These are phyloP conservation scores for Umbellularia californica DNA, from an alignment of 164 flowering plant species.

Conservation along the genomic window DNA sequence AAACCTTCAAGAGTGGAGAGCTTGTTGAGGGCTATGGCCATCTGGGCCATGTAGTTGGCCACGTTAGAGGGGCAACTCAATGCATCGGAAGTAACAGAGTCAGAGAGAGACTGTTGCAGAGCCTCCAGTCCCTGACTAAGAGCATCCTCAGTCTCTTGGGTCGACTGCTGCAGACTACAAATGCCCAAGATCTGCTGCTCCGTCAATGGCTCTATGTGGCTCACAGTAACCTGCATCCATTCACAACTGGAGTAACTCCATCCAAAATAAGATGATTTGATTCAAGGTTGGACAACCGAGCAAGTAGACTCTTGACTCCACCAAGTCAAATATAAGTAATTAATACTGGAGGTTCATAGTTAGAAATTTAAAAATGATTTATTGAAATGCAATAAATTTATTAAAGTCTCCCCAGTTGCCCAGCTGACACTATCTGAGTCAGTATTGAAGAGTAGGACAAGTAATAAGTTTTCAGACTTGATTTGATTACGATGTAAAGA, in stretches of 20 bases:
- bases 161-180: constrained; percentile 75
- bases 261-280: too few species aligned
- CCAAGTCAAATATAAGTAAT: too few species aligned
- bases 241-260: background rate
- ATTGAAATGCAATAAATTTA: too few species aligned
- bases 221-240: constrained; percentile 45
- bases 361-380: too few species aligned
- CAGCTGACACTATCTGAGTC: too few species aligned
- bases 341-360: too few species aligned
- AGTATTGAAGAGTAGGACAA: too few species aligned
- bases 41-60: constrained; percentile 90
- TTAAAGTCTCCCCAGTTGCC: too few species aligned
- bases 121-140: constrained; percentile 83
- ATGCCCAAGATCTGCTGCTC: constrained; percentile 84
- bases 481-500: too few species aligned
- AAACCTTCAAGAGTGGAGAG: constrained; percentile 83
- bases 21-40: constrained; percentile 91
- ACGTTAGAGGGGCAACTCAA: constrained; percentile 61
- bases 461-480: too few species aligned
- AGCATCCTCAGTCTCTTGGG: constrained; percentile 87
- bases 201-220: constrained; percentile 76
- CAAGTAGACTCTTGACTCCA: too few species aligned
- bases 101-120: constrained; percentile 65
- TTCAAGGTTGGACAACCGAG: too few species aligned
- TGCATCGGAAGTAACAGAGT: constrained; percentile 69